A percentile compares a stretch with the other conserved stretches of the same genome.
Evolutionary conservation across 495 filamentous ascomycete genomes (phyloP).

Genomic region (Cetradonia linearis): DNA sequence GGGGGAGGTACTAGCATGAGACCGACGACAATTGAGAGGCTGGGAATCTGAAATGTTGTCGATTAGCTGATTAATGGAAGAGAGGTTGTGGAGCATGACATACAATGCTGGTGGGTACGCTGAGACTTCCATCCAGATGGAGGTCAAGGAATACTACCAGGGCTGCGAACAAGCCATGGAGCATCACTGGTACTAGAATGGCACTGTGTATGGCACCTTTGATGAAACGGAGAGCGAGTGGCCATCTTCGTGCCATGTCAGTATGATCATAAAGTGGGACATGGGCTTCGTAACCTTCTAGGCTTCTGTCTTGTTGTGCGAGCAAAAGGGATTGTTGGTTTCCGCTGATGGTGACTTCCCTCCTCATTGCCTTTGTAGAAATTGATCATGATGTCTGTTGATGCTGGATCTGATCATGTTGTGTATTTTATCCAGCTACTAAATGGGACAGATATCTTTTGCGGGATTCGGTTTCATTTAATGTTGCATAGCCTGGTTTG

Average conservation of each 20-base stretch:
- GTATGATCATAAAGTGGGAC: neutral
- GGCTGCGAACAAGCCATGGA: conserved; percentile 55
- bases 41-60: conserved; percentile 45
- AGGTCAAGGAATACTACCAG: conserved; percentile 54
- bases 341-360: conserved; percentile 22
- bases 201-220: conserved; percentile 64
- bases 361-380: conserved; percentile 2
- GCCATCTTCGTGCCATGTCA: conserved; percentile 42
- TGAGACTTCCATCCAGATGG: conserved; percentile 44
- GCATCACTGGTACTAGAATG: conserved; percentile 51
- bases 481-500: neutral
- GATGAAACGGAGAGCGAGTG: conserved; percentile 61
- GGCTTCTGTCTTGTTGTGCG: conserved; percentile 25
- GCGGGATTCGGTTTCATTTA: conserved; percentile 10
- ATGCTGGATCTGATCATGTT: neutral
- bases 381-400: neutral
- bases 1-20: conserved; percentile 50
- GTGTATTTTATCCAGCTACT: neutral
- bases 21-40: conserved; percentile 69
- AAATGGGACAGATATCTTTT: neutral
- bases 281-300: conserved; percentile 16
- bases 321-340: conserved; percentile 24
- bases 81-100: conserved; percentile 14
- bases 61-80: neutral
- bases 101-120: conserved; percentile 56